Conservation (phyloP, 2,329 filamentous ascomycete species). For the Beauveria brongniartii region DNA sequence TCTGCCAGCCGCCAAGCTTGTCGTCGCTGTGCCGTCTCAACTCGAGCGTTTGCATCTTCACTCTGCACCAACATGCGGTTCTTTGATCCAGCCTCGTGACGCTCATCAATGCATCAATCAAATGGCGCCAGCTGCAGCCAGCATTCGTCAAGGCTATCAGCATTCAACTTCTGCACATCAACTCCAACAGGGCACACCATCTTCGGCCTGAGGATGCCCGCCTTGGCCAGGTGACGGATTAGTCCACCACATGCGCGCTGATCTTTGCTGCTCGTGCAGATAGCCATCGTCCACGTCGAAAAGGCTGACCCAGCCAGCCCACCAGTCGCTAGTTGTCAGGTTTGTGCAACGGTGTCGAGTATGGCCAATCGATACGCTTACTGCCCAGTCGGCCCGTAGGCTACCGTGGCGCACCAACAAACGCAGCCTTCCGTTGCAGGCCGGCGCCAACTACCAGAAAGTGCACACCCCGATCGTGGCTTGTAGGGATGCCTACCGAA, state of each 20-base stretch:
- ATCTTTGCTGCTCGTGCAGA: not conserved
- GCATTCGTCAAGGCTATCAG: not conserved
- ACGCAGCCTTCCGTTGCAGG: not conserved
- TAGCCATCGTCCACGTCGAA: not conserved
- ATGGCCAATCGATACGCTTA: not conserved
- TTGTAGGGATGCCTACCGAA: not conserved
- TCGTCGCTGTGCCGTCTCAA: not conserved
- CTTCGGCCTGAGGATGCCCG: not conserved
- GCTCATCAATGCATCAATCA: not conserved
- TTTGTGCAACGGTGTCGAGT: not conserved
- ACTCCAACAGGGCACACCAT: not conserved
- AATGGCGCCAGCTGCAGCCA: not conserved
- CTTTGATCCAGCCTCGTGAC: not conserved
- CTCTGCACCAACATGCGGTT: not conserved
- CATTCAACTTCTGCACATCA: not conserved
- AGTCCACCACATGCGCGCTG: conserved; percentile 3
- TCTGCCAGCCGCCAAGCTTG: not conserved
- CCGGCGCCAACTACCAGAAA: not conserved
- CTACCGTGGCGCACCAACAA: not conserved
- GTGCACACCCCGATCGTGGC: not conserved
- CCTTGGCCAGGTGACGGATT: conserved; percentile 5
- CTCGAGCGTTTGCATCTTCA: not conserved
- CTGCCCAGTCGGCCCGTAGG: conserved; percentile 2
- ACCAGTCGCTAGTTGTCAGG: not conserved
- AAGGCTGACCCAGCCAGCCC: not conserved